Base-by-base conservation (phyloP, 1,284 basidiomycete species). In the Amylostereum areolatum region DNA sequence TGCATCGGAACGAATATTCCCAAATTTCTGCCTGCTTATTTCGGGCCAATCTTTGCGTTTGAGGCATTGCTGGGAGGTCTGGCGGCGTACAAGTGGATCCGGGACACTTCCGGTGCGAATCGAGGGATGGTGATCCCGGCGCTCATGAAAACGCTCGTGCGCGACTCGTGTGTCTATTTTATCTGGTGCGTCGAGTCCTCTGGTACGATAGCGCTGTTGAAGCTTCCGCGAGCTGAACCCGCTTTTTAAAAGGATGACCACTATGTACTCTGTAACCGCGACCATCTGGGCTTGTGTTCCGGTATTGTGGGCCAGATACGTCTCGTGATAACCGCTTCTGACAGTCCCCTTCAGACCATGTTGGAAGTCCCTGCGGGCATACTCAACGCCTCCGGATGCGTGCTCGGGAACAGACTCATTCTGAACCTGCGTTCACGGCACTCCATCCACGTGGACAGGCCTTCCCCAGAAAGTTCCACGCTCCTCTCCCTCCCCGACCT, bases 91-190 rank as follows among this genome's bases (percentile, higher is more conserved):
- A n/a, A 28, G 18, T 46, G 45, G 45, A 2, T 46, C 18, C 45
- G 45, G 10, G 45, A 46, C 8, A 27, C 12, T 10, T 41, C 12
- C 11, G 40, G 10, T 4, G 18, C 18, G 18, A 27, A n/a, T 30
- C 33, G 24, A 27, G 33, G n/a, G 34, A 27, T n/a, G 1, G 24
- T 35, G 2, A 29, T 18, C 9, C 33, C n/a, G 11, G 45, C 24
- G 12, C 32, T 46, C 7, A 25, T 46, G 45, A 33, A 25, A 18
- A 29, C 30, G 8, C 45, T 46, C 25, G 45, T 46, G 34, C 35
- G 18, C 45, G 45, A 46, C 34, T 46, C 45, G 9, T 33, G 27
- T 8, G 11, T 46, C 24, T 46, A 46, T 29, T 37, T 46, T 35
- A n/a, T 46, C 24, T 11, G 28, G 45, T 46, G 25, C 33, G 45